Base-by-base conservation (phyloP, 2,329 filamentous ascomycete genomes). In the Fusarium buxicola region DNA sequence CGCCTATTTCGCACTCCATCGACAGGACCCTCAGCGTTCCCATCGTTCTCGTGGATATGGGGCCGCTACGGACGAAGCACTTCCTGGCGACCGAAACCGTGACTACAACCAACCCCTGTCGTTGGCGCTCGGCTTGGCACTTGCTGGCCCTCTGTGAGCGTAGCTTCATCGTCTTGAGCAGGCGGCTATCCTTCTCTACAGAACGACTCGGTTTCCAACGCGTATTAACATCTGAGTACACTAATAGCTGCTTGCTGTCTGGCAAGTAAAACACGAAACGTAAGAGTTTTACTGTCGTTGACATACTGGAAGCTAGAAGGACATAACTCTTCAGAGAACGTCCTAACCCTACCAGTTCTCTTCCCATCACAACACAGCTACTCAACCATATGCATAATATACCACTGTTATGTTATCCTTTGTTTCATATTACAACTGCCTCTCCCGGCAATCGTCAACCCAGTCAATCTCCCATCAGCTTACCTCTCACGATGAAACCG, bases 401-500 rank as follows among this genome's bases (percentile, higher is more conserved):
- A 32, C 11, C 11, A 8, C 21, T 7, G 10, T 27, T 13, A 47
- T 16, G 24, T 35, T 21, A 13, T 11, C 16, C 11, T 28, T 32
- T 49, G 16, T 40, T 41, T 34, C 40, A 41, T n/a, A 32, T 5
- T 13, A 45, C 15, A 34, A 31, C 15, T 28, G 25, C 12, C 24
- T 31, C 21, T 27, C 10, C 5, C 18, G 15, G 8, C 13, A 7
- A 8, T 40, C 16, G 16, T 16, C 15, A n/a, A n/a, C 45, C 44
- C 28, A 34, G 21, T 8, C 28, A 2, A 25, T 34, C 21, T 13
- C 15, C 15, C 8, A 10, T 16, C 21, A 10, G 27, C 8, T 13
- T 13, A 13, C n/a, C 28, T 11, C 11, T 39, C 45, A 35, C 30
- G 38, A 62, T 52, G 46, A 11, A 32, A 11, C 39, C 16, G 34